Base-by-base conservation (phyloP, 352 stramenopile species). In the Phytophthora ohioensis region DNA sequence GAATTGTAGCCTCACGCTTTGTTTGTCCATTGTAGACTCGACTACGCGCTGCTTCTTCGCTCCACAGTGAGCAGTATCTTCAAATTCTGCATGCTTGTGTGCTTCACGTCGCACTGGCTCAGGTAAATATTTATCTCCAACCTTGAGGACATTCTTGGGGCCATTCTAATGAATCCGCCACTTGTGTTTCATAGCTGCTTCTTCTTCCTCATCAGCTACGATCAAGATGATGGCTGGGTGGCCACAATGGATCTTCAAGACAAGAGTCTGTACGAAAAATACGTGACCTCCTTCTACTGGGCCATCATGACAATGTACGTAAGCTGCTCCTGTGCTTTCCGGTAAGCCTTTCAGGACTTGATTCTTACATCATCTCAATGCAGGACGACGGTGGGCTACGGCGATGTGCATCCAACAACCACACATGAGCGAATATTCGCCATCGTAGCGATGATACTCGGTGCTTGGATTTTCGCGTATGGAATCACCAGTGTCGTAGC, bases 381-480 rank as follows among this genome's bases (percentile, higher is more conserved):
- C 67, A 91, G 82, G 69, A 91, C 83, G 3, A 94, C 86, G 3
- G 85, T 94, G n/a, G 86, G 86, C 1, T 94, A 91, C 46, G 86
- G 86, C 1, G 85, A 94, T 41, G 63, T 90, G 12, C 76, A 90
- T 12, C 72, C 82, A 7, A 70, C 62, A 10, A 90, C 80, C 11
- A 89, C 87, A 1, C 57, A 77, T 42, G 84, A 94, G 53, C 84
- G 85, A 2, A 70, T 94, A 10, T 94, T 90, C 53, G 78, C 81
- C 17, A 94, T 92, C 54, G 80, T 89, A 32, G 84, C 83, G 0
- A 92, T 94, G 87, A 65, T 92, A 8, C 66, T 91, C 2, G 87
- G 87, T 3, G 87, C 84, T n/a, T 89, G 87, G 74, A 91, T 94
- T 51, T 94, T 94, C 55, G 85, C 84, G 4, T 94, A 94, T 61